Base-by-base conservation (phyloP, 345 rosid genomes). In the Boechera retrofracta region DNA sequence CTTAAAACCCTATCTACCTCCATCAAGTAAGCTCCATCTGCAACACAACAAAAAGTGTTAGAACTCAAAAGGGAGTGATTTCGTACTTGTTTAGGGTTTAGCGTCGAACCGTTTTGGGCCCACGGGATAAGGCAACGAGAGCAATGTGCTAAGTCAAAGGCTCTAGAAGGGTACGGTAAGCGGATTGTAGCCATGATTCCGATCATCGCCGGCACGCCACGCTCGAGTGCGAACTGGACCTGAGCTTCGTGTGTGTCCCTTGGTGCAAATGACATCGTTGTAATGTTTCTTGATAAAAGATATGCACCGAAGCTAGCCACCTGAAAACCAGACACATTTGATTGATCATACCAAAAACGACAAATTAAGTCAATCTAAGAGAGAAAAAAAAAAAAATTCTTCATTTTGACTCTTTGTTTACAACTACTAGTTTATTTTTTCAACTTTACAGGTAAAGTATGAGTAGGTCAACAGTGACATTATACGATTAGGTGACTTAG, bases 271-370 rank as follows among this genome's bases (percentile, higher is more conserved):
- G 98, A 94, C 88, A 90, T 72, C 13, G 98, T 78, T 26, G 84
- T 26, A 13, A 94, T 84, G 85, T 92, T 79, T 71, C 94, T 78
- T 6, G 98, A 84, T 70, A 94, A 55, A 8, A 94, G 90, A 77
- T 89, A 92, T 39, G 98, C 98, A 75, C 98, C 98, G 85, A 88
- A 92, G 62, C 98, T 94, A n/a, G 98, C 98, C 29, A 94, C 98
- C 98, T 94, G 60, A 33, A 58, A 6, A 29, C 8, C 0, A 69
- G 13, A 55, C 10, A 16, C 21, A n/a, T 18, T 47, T 31, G 15
- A 16, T 13, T 49, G 8, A 6, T n/a, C 21, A 48, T 29, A n/a
- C n/a, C 10, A 21, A 21, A 21, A 21, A 21, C 24, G 24, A 21
- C 24, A 21, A 21, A 21, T 33, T 5, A 47, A 64, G 61, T 56